phyloP scores from a whole-genome alignment of 768 basidiomycete genomes.

The Galerina sulciceps region DNA sequence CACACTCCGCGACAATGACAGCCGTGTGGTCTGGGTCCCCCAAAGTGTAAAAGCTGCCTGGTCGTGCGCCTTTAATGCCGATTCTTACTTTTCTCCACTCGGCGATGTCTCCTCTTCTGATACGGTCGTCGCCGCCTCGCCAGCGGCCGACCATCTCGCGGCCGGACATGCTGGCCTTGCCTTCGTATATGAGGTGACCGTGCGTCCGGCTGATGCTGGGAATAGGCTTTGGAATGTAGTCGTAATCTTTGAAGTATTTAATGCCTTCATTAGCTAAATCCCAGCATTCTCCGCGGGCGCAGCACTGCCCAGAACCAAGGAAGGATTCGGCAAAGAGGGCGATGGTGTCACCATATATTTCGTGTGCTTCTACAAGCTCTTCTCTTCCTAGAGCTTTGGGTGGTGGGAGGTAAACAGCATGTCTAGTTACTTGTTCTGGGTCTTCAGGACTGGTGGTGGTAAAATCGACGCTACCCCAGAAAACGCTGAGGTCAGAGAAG shows the following conservation, averaged over 20 bases:
- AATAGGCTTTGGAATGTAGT: constrained; percentile 49
- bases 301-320: constrained; percentile 42
- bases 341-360: constrained; percentile 53
- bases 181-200: constrained; percentile 56
- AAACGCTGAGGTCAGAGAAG: constrained; percentile 54
- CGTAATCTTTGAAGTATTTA: constrained; percentile 41
- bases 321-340: constrained; percentile 52
- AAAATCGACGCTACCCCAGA: constrained; percentile 50
- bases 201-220: constrained; percentile 55
- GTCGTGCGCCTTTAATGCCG: constrained; percentile 22
- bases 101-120: constrained; percentile 58
- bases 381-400: constrained; percentile 38
- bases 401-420: constrained; percentile 41
- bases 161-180: constrained; percentile 35
- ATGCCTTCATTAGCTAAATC: constrained; percentile 58
- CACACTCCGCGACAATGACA: constrained; percentile 45
- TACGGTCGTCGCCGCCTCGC: constrained; percentile 54
- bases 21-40: constrained; percentile 63
- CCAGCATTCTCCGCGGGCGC: constrained; percentile 63
- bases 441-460: constrained; percentile 35
- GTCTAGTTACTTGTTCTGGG: constrained; percentile 31
- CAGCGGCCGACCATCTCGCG: constrained; percentile 42
- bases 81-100: constrained; percentile 53
- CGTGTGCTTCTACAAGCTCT: constrained; percentile 43
- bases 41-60: constrained; percentile 34